Evolutionary conservation across 805 yeast species (phyloP).

Genomic region (Starmerella sp.): DNA sequence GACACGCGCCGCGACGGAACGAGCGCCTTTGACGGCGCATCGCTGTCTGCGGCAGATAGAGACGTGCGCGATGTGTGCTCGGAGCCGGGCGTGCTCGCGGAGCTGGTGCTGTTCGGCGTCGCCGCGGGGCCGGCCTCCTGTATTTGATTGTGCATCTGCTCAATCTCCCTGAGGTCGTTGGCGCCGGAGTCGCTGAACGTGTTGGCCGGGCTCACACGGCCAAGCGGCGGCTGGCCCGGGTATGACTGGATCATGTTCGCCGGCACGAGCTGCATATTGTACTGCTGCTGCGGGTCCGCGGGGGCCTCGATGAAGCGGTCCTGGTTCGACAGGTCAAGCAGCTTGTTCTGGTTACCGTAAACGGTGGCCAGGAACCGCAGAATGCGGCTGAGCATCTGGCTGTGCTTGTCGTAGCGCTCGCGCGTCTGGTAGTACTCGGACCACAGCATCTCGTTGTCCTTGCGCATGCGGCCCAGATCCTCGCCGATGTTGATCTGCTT

Average conservation of each 20-base stretch:
- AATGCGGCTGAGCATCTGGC: slow-evolving; percentile 79
- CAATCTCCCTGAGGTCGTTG: slow-evolving; percentile 22
- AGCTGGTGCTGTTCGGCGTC: slow-evolving; percentile 5
- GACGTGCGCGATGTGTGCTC: neutral
- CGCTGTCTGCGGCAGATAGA: neutral
- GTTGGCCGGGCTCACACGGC: neutral
- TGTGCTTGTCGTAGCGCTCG: slow-evolving; percentile 75
- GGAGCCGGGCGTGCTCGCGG: neutral
- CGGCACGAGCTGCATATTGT: slow-evolving; percentile 8
- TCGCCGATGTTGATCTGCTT: slow-evolving; percentile 75
- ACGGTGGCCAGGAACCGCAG: slow-evolving; percentile 76
- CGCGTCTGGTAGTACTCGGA: slow-evolving; percentile 72
- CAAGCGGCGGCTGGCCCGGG: neutral
- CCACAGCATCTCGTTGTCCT: slow-evolving; percentile 87
- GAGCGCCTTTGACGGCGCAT: neutral
- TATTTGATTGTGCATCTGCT: slow-evolving; percentile 23
- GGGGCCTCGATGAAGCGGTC: slow-evolving; percentile 8
- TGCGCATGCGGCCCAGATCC: slow-evolving; percentile 69
- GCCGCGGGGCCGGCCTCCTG: slow-evolving; percentile 10
- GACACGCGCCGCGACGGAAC: slow-evolving; percentile 9
- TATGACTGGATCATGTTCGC: slow-evolving; percentile 2
- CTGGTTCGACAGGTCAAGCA: slow-evolving; percentile 26
- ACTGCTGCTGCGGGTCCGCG: slow-evolving; percentile 3
- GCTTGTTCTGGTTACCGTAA: slow-evolving; percentile 53
- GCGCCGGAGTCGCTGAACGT: slow-evolving; percentile 7